phyloP scores from a whole-genome alignment of 352 stramenopile genomes.

The Proteromonas lacertae region DNA sequence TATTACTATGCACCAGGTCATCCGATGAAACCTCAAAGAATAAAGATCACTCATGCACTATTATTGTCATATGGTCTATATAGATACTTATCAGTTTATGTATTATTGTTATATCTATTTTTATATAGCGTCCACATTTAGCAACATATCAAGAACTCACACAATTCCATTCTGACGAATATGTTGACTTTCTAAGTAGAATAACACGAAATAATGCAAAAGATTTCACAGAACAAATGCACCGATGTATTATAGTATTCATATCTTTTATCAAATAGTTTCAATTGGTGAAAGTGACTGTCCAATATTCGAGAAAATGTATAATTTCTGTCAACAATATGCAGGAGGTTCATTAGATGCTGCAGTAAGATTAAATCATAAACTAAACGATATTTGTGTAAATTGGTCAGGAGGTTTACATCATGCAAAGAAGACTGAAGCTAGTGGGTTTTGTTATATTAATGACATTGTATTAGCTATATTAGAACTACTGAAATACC shows the following conservation, averaged over 20 bases:
- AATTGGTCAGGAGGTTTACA: conserved; percentile 91
- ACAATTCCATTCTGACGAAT: conserved; percentile 79
- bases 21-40: no score
- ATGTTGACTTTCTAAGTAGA: conserved; percentile 79
- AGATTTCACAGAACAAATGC: conserved; percentile 6
- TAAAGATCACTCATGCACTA: no score
- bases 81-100: no score
- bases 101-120: no score
- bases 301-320: conserved; percentile 90
- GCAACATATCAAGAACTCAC: conserved; percentile 62
- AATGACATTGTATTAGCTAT: conserved; percentile 95
- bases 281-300: conserved; percentile 92
- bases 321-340: conserved; percentile 76
- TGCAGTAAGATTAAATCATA: conserved; percentile 76
- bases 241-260: conserved; percentile 55
- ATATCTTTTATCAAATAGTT: conserved; percentile 10
- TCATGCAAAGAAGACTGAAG: conserved; percentile 88
- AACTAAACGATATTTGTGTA: conserved; percentile 69
- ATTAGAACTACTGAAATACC: conserved; percentile 82
- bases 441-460: no score
- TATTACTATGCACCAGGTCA: no score
- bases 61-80: no score
- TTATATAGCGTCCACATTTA: conserved; percentile 54
- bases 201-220: conserved; percentile 73
- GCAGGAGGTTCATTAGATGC: conserved; percentile 70